Evolutionary conservation across 306 rosid species (phyloP).

Genomic region (Acacia melanoxylon): DNA sequence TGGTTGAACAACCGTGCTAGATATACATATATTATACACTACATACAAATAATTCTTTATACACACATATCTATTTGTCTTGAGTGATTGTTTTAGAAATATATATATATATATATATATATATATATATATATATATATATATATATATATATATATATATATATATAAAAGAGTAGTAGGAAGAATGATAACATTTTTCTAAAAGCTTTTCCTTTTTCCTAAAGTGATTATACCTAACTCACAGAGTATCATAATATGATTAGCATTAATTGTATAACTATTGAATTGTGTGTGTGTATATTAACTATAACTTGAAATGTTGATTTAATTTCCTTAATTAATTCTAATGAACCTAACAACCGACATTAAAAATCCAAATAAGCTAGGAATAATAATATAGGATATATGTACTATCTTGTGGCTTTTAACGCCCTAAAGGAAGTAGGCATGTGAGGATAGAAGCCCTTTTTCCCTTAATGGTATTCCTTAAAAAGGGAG

Average conservation of each 20-base stretch:
- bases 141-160: too few relatives aligned
- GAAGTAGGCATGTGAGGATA: not conserved
- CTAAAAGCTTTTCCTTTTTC: slow-evolving; percentile 22
- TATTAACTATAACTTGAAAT: too few relatives aligned
- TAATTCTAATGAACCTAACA: not conserved
- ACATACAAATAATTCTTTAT: not conserved
- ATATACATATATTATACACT: not conserved
- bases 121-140: too few relatives aligned
- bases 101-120: too few relatives aligned
- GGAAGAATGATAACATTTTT: not conserved
- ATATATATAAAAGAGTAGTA: not conserved
- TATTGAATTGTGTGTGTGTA: too few relatives aligned
- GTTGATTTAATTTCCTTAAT: not conserved
- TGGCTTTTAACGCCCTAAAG: not conserved
- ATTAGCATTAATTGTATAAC: slow-evolving; percentile 16
- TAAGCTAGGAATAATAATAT: not conserved
- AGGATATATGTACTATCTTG: not conserved
- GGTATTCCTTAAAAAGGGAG: not conserved
- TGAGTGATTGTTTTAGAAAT: not conserved
- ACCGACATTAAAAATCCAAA: not conserved
- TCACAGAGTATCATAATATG: not conserved
- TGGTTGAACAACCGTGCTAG: not conserved
- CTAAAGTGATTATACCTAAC: slow-evolving; percentile 34
- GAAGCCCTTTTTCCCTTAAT: not conserved
- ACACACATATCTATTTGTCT: not conserved